Evolutionary conservation across 352 stramenopile species (phyloP).

Genomic region (Globisporangium alternatum): DNA sequence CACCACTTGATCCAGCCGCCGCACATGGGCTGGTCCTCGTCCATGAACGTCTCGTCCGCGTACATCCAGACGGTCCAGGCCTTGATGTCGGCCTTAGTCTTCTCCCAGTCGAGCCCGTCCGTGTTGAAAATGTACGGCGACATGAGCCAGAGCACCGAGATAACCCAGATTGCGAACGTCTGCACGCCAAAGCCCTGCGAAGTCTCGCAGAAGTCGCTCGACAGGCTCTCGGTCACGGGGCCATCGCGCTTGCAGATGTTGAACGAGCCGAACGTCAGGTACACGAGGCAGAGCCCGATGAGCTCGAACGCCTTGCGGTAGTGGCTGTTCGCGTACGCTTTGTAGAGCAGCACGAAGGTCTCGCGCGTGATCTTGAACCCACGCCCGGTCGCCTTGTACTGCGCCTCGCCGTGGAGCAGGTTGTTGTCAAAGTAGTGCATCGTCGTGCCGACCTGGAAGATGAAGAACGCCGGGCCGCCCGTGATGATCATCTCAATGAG

Average conservation of each 20-base stretch:
- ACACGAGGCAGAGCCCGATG: slow-evolving; percentile 69
- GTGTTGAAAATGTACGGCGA: slow-evolving; percentile 86
- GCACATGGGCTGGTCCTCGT: slow-evolving; percentile 61
- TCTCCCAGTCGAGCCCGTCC: slow-evolving; percentile 82
- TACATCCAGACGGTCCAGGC: slow-evolving; percentile 86
- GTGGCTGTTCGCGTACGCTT: slow-evolving; percentile 69
- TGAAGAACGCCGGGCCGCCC: slow-evolving; percentile 66
- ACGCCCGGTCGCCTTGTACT: slow-evolving; percentile 81
- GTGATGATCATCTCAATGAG: slow-evolving; percentile 82
- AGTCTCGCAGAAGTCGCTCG: slow-evolving; percentile 63
- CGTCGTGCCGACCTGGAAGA: slow-evolving; percentile 79
- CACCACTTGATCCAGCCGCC: slow-evolving; percentile 82
- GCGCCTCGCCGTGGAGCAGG: slow-evolving; percentile 68
- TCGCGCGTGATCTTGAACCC: slow-evolving; percentile 85
- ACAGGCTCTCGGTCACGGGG: slow-evolving; percentile 33
- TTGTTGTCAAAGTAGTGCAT: slow-evolving; percentile 89
- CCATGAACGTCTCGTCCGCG: slow-evolving; percentile 54
- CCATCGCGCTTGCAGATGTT: slow-evolving; percentile 55
- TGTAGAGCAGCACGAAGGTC: slow-evolving; percentile 81
- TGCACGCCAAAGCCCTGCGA: slow-evolving; percentile 77
- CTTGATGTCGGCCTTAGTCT: slow-evolving; percentile 74
- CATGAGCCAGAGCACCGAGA: slow-evolving; percentile 68
- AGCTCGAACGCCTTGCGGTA: slow-evolving; percentile 82
- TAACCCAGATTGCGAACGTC: slow-evolving; percentile 80
- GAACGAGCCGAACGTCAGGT: slow-evolving; percentile 71